phyloP scores from a whole-genome alignment of 768 basidiomycete species.

The Pleurotus djamor region DNA sequence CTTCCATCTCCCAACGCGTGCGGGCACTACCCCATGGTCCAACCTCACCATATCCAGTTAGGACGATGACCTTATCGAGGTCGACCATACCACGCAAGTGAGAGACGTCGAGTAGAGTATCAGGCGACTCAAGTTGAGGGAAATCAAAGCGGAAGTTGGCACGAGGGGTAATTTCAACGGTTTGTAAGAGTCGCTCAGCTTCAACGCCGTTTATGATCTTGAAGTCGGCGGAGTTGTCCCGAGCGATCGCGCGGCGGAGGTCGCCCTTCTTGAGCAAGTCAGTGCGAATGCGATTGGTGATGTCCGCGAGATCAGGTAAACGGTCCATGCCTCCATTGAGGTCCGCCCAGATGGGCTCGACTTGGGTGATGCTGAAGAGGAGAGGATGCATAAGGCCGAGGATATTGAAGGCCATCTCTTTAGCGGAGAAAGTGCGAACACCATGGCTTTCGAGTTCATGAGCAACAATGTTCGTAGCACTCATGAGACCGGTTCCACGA shows the following conservation, averaged over 20 bases:
- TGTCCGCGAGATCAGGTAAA: constrained; percentile 90
- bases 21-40: constrained; percentile 98
- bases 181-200: constrained; percentile 90
- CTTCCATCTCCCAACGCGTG: constrained; percentile 99
- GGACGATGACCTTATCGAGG: constrained; percentile 92
- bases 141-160: constrained; percentile 98
- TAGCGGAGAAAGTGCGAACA: constrained; percentile 97
- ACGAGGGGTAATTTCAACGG: constrained; percentile 89
- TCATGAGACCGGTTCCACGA: constrained; percentile 97
- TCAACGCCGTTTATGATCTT: constrained; percentile 86
- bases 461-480: constrained; percentile 90
- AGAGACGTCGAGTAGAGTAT: constrained; percentile 70
- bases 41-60: constrained; percentile 97
- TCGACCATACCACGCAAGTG: constrained; percentile 88
- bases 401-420: constrained; percentile 99
- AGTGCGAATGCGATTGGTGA: constrained; percentile 83
- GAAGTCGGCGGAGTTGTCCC: constrained; percentile 96
- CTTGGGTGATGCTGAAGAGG: constrained; percentile 98
- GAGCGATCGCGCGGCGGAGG: constrained; percentile 88
- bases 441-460: constrained; percentile 92
- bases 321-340: constrained; percentile 98
- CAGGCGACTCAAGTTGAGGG: constrained; percentile 76
- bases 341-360: constrained; percentile 99
- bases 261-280: constrained; percentile 85
- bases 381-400: constrained; percentile 99